Percentiles rank a stretch among this genome's conserved stretches.
These are phyloP conservation scores for Agrocybe pediades DNA, from an alignment of 768 basidiomycete genomes.

Conservation along the genomic window DNA sequence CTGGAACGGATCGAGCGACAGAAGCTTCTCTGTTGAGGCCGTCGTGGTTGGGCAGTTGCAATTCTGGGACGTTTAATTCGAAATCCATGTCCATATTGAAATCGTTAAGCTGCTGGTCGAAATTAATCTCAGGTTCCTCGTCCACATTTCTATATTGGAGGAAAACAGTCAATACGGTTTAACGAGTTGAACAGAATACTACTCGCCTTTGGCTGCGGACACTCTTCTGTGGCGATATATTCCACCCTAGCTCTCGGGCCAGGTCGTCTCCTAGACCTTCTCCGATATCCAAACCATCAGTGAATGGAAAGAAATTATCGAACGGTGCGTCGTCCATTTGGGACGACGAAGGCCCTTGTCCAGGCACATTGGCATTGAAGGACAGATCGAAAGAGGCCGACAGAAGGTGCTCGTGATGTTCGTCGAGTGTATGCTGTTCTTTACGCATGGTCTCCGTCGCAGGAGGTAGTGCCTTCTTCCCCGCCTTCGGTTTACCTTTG, in stretches of 20 bases:
- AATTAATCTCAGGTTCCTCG: not conserved
- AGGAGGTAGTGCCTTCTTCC: constrained; percentile 30
- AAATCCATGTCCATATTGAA: constrained; percentile 6
- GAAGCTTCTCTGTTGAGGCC: not conserved
- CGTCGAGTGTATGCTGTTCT: constrained; percentile 65
- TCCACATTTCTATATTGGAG: not conserved
- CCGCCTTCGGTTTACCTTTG: constrained; percentile 21
- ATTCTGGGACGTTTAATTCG: constrained; percentile 10
- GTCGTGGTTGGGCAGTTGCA: not conserved
- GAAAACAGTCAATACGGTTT: not conserved
- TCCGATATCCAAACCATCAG: constrained; percentile 58
- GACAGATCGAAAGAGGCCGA: constrained; percentile 68
- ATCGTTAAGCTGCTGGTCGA: not conserved
- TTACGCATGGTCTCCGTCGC: constrained; percentile 48
- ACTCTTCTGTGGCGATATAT: constrained; percentile 32
- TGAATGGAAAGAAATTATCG: constrained; percentile 53
- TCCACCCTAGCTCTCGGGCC: constrained; percentile 78
- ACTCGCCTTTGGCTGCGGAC: constrained; percentile 15
- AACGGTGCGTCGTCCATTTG: constrained; percentile 47
- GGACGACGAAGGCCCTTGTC: constrained; percentile 52
- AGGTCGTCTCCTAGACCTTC: constrained; percentile 70
- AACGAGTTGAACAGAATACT: not conserved
- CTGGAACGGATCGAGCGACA: not conserved
- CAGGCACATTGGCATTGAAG: constrained; percentile 31
- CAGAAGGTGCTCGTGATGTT: constrained; percentile 69